Conservation (phyloP, 805 yeast species). For the Saccharomycopsis capsularis region DNA sequence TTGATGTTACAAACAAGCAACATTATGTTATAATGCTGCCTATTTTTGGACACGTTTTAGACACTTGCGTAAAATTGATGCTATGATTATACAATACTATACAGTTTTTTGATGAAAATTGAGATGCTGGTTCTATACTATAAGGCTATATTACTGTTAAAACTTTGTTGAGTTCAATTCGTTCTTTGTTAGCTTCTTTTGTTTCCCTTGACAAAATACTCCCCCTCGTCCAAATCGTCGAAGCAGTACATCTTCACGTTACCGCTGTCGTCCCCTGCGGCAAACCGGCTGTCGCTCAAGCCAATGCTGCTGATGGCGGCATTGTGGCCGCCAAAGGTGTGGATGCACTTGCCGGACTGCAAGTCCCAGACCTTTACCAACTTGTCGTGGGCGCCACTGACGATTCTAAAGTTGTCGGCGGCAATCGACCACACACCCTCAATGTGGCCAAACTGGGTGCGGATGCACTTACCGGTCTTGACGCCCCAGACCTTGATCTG, state of each 20-base stretch:
- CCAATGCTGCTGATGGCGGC: conserved; percentile 40
- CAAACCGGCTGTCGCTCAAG: conserved; percentile 57
- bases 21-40: too few species aligned
- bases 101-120: too few species aligned
- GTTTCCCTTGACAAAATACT: conserved; percentile 49
- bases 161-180: too few species aligned
- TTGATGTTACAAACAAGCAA: too few species aligned
- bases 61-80: too few species aligned
- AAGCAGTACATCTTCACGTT: conserved; percentile 78
- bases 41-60: too few species aligned
- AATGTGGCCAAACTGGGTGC: conserved; percentile 96
- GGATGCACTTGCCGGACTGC: conserved; percentile 90
- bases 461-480: conserved; percentile 73
- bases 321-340: conserved; percentile 74
- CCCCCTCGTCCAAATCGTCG: conserved; percentile 34
- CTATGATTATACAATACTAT: too few species aligned
- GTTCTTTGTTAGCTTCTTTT: too few species aligned
- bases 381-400: conserved; percentile 92
- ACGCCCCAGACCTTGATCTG: conserved; percentile 93
- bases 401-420: conserved; percentile 90
- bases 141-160: too few species aligned
- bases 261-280: conserved; percentile 87
- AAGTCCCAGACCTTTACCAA: conserved; percentile 91
- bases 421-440: conserved; percentile 98
- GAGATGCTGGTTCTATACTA: too few species aligned